Evolutionary conservation across 1,284 basidiomycete genomes (phyloP), one percentile per base, ranked within the genome.

Genomic region (Trichosporon faecale): DNA sequence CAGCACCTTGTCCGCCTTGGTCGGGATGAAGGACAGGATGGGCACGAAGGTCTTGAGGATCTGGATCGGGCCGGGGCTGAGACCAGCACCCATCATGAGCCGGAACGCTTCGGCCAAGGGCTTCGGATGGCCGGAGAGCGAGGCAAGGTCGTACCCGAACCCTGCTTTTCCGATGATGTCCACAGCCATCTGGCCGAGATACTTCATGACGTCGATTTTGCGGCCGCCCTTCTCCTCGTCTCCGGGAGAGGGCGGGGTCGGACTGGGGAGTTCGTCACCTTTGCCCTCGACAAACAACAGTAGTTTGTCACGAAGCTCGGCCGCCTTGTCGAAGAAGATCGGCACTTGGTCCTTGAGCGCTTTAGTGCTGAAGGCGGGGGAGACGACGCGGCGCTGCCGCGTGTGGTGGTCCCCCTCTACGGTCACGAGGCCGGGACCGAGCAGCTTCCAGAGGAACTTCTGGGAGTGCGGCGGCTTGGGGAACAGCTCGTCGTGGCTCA

Each of bases 121-220:
- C 64, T 80, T 80, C 18, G 76, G 63, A 8, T 44, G 37, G 71
- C 74, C 37, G 73, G 64, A 21, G 68, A 75, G 23, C 76, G 71
- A 63, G 18, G 68, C 27, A 78, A 90, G 89, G 11, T 82, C 72
- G 80, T 89, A 90, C 25, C 86, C 88, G 72, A 90, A 90, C 11
- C 88, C 88, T 29, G 90, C 88, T 55, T 88, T 83, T 11, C 89
- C 89, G 66, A 92, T 90, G 64, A 89, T 85, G 74, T 91, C 90
- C 12, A 91, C 84, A 0, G 89, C 89, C 9, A 88, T 86, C 21
- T 87, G 86, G 1, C 85, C 86, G 3, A 91, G 84, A 87, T 88
- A 89, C n/a, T 82, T 75, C 64, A 89, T 80, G 14, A 87, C 86
- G 70, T 91, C 88, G 37, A 89, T 66, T 49, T 71, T 73, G 64